Percentiles rank a stretch among this genome's conserved stretches.
Evolutionary conservation across 345 rosid genomes (phyloP).

Genomic region (Eucalyptus leucophloia): DNA sequence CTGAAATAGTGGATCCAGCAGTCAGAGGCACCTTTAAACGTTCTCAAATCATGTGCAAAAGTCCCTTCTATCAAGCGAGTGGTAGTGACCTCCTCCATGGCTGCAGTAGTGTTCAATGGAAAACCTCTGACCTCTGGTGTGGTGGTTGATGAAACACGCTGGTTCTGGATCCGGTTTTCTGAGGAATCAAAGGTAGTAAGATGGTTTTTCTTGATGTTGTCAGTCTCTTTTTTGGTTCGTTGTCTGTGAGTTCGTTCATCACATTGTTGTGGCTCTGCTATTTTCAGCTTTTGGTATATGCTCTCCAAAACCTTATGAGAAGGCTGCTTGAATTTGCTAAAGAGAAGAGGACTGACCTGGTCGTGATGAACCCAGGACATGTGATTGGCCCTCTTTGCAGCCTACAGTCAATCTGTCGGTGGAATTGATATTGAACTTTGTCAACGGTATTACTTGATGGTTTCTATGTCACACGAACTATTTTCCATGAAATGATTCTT

Average conservation of each 20-base stretch:
- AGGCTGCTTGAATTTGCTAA: not conserved
- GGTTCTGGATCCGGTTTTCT: not conserved
- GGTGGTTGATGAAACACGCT: constrained; percentile 17
- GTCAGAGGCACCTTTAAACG: constrained; percentile 21
- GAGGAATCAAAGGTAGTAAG: constrained; percentile 5
- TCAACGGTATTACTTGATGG: not conserved
- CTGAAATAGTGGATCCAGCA: constrained; percentile 17
- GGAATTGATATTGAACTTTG: not conserved
- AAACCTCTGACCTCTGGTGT: not conserved
- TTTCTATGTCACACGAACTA: not conserved
- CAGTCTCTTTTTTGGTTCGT: not conserved
- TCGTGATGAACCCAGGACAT: not conserved
- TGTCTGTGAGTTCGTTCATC: not conserved
- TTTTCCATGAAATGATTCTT: not conserved
- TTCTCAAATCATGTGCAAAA: constrained; percentile 12
- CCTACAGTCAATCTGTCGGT: not conserved
- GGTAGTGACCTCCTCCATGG: constrained; percentile 6
- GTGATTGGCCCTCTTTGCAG: not conserved
- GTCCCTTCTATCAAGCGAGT: constrained; percentile 18
- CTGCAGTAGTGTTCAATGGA: constrained; percentile 1
- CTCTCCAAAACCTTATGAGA: constrained; percentile 1
- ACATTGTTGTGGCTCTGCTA: not conserved
- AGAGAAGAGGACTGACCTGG: not conserved
- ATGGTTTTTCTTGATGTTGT: not conserved
- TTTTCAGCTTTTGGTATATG: not conserved